Evolutionary conservation across 345 rosid species (phyloP).

Genomic region (Eucalyptus cloeziana): DNA sequence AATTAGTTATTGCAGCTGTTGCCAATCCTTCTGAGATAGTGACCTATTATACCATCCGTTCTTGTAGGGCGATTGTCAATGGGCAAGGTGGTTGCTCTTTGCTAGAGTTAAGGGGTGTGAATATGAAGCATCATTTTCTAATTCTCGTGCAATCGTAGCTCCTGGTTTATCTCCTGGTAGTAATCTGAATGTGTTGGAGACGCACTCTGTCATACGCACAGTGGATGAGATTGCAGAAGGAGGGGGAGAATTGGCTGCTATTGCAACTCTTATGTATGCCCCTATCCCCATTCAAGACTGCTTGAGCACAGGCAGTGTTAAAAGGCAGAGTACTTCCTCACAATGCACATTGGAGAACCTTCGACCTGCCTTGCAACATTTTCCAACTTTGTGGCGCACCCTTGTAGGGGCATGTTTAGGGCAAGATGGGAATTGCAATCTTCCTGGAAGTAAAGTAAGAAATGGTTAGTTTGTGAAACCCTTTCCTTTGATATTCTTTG

Average conservation of each 20-base stretch:
- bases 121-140: conserved; percentile 92
- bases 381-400: conserved; percentile 84
- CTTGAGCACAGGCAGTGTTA: conserved; percentile 66
- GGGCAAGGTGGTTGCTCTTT: conserved; percentile 94
- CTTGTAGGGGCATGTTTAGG: conserved; percentile 69
- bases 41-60: conserved; percentile 5
- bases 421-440: conserved; percentile 43
- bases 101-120: conserved; percentile 79
- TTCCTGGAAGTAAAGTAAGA: conserved; percentile 33
- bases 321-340: conserved; percentile 64
- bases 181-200: conserved; percentile 39
- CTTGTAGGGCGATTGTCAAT: conserved; percentile 84
- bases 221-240: conserved; percentile 97
- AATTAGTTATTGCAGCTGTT: background rate
- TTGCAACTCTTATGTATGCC: conserved; percentile 91
- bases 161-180: conserved; percentile 26
- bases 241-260: conserved; percentile 92
- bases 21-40: background rate
- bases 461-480: conserved; percentile 40
- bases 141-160: conserved; percentile 71
- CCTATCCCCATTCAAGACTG: conserved; percentile 63
- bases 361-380: conserved; percentile 60
- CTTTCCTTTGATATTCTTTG: conserved; percentile 1
- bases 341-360: conserved; percentile 94
- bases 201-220: conserved; percentile 56